phyloP scores from a whole-genome alignment of 2,329 filamentous ascomycete species.

The Teratosphaeria destructans region DNA sequence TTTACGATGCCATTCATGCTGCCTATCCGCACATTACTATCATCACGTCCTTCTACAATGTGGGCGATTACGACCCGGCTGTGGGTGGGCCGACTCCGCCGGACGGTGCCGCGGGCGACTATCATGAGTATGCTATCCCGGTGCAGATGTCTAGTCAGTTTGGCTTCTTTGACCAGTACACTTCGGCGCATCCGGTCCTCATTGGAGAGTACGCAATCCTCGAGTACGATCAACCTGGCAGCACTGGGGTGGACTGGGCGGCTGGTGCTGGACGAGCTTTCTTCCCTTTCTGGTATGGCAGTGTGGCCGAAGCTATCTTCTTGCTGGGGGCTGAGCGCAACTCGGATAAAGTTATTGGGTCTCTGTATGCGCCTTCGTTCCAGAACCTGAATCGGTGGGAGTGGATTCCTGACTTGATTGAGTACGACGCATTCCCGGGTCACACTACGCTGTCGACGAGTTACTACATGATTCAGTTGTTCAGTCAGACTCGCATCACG shows the following conservation, averaged over 20 bases:
- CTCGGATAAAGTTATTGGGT: slow-evolving; percentile 46
- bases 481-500: slow-evolving; percentile 36
- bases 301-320: slow-evolving; percentile 55
- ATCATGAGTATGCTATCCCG: slow-evolving; percentile 24
- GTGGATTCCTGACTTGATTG: slow-evolving; percentile 29
- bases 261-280: slow-evolving; percentile 34
- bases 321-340: slow-evolving; percentile 57
- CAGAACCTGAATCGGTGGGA: slow-evolving; percentile 22
- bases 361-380: slow-evolving; percentile 34
- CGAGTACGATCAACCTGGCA: slow-evolving; percentile 39
- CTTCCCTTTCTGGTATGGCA: slow-evolving; percentile 39
- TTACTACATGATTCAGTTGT: slow-evolving; percentile 29
- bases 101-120: slow-evolving; percentile 17
- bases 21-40: slow-evolving; percentile 49
- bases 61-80: slow-evolving; percentile 5
- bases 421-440: slow-evolving; percentile 30
- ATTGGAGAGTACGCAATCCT: slow-evolving; percentile 44
- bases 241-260: slow-evolving; percentile 34
- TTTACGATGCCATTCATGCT: slow-evolving; percentile 48
- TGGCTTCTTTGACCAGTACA: slow-evolving; percentile 38
- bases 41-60: slow-evolving; percentile 37
- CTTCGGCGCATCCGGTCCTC: slow-evolving; percentile 24
- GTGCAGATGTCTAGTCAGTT: slow-evolving; percentile 20
- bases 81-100: slow-evolving; percentile 11
- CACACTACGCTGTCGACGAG: slow-evolving; percentile 22